Evolutionary conservation across 2,329 filamentous ascomycete genomes (phyloP), one percentile per base, ranked within the genome.

Genomic region (Pseudodiploospora longispora): DNA sequence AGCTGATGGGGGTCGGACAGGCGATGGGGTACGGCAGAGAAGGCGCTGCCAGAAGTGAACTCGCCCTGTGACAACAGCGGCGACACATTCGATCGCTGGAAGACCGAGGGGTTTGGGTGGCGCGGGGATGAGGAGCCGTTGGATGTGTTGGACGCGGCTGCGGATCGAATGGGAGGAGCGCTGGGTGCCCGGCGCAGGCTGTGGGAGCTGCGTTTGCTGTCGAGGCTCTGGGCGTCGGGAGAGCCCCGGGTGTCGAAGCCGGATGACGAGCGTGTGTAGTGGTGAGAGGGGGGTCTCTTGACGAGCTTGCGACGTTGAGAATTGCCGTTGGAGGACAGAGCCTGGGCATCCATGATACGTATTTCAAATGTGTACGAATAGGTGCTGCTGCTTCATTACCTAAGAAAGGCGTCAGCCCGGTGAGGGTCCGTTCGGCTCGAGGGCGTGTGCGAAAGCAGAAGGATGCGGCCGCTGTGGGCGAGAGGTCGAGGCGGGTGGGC

Each of bases 191-290:
- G 73, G 61, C 70, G 74, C 60, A 82, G 69, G 62, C 75, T 81
- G 57, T 75, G 72, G 53, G 78, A 80, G 73, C 78, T 82, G 64
- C 74, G 72, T 70, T 80, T 75, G 69, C 75, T 80, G 63, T 72
- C 70, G 55, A 81, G 65, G 53, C 75, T 79, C 56, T 68, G 68
- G 63, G 71, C 66, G 67, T 80, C 76, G 66, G 71, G 68, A 52
- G 31, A 29, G n/a, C n/a, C 28, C n/a, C 51, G 56, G 52, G 68
- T 66, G 68, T 78, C 74, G 66, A 73, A 64, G 59, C 66, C 69
- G 58, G 68, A 69, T 40, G 66, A 72, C 50, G 71, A 68, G 52
- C 66, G 64, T 45, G 60, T 67, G 58, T 74, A 68, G 53, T 71
- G 65, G 52, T 69, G 62, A 36, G 68, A 66, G 40, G 74, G 75